Base-by-base conservation (phyloP, 2,329 filamentous ascomycete genomes). In the Coniochaeta hoffmannii region DNA sequence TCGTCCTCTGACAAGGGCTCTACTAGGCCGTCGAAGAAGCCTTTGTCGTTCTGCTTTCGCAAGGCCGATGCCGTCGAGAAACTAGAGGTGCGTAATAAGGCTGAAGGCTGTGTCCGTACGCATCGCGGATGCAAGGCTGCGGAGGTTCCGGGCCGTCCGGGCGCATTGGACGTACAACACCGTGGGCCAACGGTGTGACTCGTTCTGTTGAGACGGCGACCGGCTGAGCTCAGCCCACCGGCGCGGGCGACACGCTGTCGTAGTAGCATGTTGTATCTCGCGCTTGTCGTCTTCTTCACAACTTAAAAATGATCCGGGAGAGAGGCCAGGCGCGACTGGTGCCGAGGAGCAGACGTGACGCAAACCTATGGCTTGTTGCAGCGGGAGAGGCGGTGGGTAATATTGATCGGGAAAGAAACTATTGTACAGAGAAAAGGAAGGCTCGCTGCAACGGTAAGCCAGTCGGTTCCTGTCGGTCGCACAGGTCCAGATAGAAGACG, bases 1-100 rank as follows among this genome's bases (percentile, higher is more conserved):
- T 81, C 78, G 58, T 82, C 77, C 55, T 81, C 78, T 8, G 77
- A 74, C 10, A 82, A 69, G 0, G 78, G 74, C 59, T 80, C 76
- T 22, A 74, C 69, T 6, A 74, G 63, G 8, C 73, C 71, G 60
- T 82, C 76, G 57, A 83, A 80, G 60, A 81, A 81, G 19, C 74
- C 73, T 38, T 68, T 68, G 5, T 68, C 71, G 57, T 78, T 76
- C 56, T 71, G 66, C 72, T 75, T 73, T 55, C 63, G 62, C 51
- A 66, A 63, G 11, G 64, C 56, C 3, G 65, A 54, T 22, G 71
- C 69, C 5, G 71, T 74, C 19, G 73, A 74, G 63, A 75, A 73
- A 28, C 57, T 61, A 35, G 69, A 55, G 4, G 57, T 34, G 12
- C 36, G 32, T n/a, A 28, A 17, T 4, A 31, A 10, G 22, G 17